Percentiles rank a stretch among this genome's conserved stretches.
Evolutionary conservation across 805 yeast genomes (phyloP).

Genomic region (Kregervanrija pseudodelftensis): DNA sequence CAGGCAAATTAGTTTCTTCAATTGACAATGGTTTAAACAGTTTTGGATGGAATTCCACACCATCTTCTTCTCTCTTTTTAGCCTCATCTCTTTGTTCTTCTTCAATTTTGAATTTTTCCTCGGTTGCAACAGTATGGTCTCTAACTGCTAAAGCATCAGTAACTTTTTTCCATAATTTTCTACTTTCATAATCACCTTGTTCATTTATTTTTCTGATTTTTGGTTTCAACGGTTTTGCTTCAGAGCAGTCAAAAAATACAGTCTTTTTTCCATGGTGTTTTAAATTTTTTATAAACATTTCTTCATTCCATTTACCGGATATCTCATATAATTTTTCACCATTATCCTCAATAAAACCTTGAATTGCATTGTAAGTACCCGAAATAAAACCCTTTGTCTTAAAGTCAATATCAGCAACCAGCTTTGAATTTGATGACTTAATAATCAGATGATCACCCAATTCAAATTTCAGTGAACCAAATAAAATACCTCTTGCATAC

Average conservation of each 20-base stretch:
- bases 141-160: conserved; percentile 72
- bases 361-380: conserved; percentile 86
- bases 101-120: conserved; percentile 81
- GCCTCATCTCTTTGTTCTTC: conserved; percentile 75
- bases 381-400: conserved; percentile 91
- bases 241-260: conserved; percentile 54
- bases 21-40: conserved; percentile 49
- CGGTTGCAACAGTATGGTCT: conserved; percentile 79
- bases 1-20: conserved; percentile 22
- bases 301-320: conserved; percentile 90
- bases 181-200: conserved; percentile 76
- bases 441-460: conserved; percentile 88
- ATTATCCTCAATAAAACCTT: conserved; percentile 56
- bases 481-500: conserved; percentile 87
- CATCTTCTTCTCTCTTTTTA: conserved; percentile 67
- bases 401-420: conserved; percentile 80
- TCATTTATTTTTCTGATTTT: conserved; percentile 68
- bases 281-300: conserved; percentile 58
- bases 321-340: conserved; percentile 58
- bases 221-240: conserved; percentile 51
- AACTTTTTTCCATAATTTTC: conserved; percentile 78
- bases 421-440: conserved; percentile 50
- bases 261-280: conserved; percentile 34
- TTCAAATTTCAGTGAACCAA: conserved; percentile 86
- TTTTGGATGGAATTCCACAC: conserved; percentile 74